Evolutionary conservation across 1,139 yeast species (phyloP).

Genomic region (Yamadazyma membranifaciens): DNA sequence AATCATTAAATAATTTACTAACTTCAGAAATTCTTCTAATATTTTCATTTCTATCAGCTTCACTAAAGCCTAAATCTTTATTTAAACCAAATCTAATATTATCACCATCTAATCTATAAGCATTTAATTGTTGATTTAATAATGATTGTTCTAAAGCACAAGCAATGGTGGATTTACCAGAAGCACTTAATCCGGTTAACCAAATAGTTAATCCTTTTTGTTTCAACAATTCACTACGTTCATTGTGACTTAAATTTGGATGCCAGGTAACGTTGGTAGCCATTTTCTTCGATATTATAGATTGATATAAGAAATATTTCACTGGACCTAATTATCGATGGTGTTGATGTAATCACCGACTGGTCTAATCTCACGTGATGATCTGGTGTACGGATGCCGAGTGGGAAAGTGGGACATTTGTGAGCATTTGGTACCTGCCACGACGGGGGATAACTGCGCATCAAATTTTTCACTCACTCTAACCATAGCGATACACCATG

Average conservation of each 20-base stretch:
- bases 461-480: background rate
- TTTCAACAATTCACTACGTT: conserved; percentile 67
- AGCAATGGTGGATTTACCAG: conserved; percentile 94
- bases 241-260: conserved; percentile 78
- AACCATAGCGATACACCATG: conserved; percentile 43
- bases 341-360: background rate
- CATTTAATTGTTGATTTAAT: conserved; percentile 61
- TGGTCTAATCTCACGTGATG: conserved; percentile 10
- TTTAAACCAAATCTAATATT: conserved; percentile 91
- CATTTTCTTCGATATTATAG: conserved; percentile 42
- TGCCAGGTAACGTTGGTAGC: conserved; percentile 98
- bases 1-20: conserved; percentile 87
- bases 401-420: background rate
- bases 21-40: conserved; percentile 92
- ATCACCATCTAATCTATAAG: conserved; percentile 94
- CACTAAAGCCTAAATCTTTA: conserved; percentile 91
- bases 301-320: background rate
- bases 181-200: conserved; percentile 94
- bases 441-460: background rate
- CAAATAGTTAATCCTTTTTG: conserved; percentile 91
- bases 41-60: conserved; percentile 88
- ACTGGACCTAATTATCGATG: background rate
- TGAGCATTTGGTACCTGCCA: no score
- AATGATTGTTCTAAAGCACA: conserved; percentile 87
- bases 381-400: no score